phyloP scores from a whole-genome alignment of 2,329 filamentous ascomycete species.

The Fusarium compactum region DNA sequence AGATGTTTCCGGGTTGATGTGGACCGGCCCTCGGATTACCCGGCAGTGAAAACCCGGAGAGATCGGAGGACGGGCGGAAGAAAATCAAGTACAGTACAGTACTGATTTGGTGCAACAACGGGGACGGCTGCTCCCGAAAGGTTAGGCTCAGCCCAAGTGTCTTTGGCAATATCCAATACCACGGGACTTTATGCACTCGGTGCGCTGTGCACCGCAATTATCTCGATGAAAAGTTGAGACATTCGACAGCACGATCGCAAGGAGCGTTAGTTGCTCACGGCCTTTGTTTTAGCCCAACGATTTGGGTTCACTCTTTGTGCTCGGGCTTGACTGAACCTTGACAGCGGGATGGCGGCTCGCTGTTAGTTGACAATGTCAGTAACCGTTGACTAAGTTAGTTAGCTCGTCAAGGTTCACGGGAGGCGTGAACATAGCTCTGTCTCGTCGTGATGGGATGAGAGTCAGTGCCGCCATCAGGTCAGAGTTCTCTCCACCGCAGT shows the following conservation, averaged over 20 bases:
- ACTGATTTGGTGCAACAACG: slow-evolving; percentile 17
- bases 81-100: background rate
- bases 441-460: slow-evolving; percentile 20
- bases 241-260: slow-evolving; percentile 14
- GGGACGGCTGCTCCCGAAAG: slow-evolving; percentile 11
- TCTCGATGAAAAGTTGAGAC: slow-evolving; percentile 3
- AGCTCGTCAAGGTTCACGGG: background rate
- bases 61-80: slow-evolving; percentile 16
- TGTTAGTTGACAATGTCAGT: slow-evolving; percentile 10
- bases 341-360: slow-evolving; percentile 32
- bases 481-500: slow-evolving; percentile 40
- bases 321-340: slow-evolving; percentile 10
- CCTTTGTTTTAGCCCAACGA: slow-evolving; percentile 12
- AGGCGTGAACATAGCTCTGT: slow-evolving; percentile 1
- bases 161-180: background rate
- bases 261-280: slow-evolving; percentile 33
- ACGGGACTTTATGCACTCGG: slow-evolving; percentile 5
- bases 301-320: slow-evolving; percentile 15
- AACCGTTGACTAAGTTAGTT: background rate
- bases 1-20: slow-evolving; percentile 8
- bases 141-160: background rate
- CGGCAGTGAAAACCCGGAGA: slow-evolving; percentile 11
- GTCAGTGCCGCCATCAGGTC: slow-evolving; percentile 19
- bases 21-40: slow-evolving; percentile 16
- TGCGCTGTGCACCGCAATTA: slow-evolving; percentile 13